Percentiles rank a stretch among this genome's conserved stretches.
Conservation (phyloP, 257 asterid species). For the Solanum dulcamara region DNA sequence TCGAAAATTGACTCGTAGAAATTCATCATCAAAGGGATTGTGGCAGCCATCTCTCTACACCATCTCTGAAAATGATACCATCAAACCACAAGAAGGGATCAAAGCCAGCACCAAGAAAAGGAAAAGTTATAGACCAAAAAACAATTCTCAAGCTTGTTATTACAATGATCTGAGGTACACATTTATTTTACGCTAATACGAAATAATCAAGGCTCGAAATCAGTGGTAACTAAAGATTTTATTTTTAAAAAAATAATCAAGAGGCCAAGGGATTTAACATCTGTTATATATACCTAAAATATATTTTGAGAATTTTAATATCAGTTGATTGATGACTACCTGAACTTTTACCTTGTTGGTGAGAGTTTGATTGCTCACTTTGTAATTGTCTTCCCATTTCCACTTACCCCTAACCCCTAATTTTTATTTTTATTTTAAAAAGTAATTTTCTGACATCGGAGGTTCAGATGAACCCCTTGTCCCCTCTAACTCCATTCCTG, state of each 20-base stretch:
- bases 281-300: too few species aligned
- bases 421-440: too few species aligned
- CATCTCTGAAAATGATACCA: not conserved
- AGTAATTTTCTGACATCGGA: not conserved
- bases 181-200: not conserved
- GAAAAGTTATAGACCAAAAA: not conserved
- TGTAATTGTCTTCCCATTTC: too few species aligned
- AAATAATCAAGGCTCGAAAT: not conserved
- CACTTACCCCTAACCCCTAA: too few species aligned
- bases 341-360: too few species aligned
- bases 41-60: slow-evolving; percentile 9
- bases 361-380: too few species aligned
- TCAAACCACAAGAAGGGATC: not conserved
- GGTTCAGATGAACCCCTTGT: too few species aligned
- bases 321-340: too few species aligned
- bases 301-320: too few species aligned
- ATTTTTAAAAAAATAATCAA: not conserved
- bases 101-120: not conserved
- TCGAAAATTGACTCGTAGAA: not conserved
- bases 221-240: not conserved
- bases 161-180: not conserved
- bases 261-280: not conserved
- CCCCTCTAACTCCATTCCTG: not conserved
- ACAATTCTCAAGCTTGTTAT: not conserved
- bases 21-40: not conserved